phyloP scores from a whole-genome alignment of 371 early-diverging fungal genomes.

The Basidiobolus meristosporus region DNA sequence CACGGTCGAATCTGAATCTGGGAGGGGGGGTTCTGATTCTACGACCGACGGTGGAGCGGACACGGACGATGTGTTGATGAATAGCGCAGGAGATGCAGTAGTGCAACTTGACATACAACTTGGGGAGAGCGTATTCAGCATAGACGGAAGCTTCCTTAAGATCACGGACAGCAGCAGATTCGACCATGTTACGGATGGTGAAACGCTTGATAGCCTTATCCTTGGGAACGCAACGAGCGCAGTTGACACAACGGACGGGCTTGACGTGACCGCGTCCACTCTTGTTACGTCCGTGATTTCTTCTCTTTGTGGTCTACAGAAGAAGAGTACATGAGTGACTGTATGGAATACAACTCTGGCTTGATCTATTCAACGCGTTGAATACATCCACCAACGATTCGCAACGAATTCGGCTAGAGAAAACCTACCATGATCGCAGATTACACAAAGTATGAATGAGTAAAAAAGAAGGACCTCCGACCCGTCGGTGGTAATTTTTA shows the following conservation, averaged over 20 bases:
- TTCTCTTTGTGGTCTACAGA: constrained; percentile 91
- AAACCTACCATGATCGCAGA: no score
- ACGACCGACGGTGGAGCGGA: constrained; percentile 78
- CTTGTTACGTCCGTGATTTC: constrained; percentile 98
- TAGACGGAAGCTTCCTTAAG: constrained; percentile 92
- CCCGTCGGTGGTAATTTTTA: no score
- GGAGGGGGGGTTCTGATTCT: constrained; percentile 87
- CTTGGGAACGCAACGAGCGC: constrained; percentile 95
- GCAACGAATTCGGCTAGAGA: no score
- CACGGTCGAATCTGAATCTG: constrained; percentile 69
- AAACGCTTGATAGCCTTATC: constrained; percentile 99
- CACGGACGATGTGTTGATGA: constrained; percentile 93
- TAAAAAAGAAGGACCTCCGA: no score
- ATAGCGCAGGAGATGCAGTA: constrained; percentile 98
- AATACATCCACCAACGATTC: no score
- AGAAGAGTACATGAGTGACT: no score
- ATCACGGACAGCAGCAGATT: constrained; percentile 94
- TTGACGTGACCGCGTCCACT: constrained; percentile 95
- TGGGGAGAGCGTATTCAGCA: no score
- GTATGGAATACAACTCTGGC: no score
- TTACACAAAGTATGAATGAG: no score
- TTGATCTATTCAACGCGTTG: no score
- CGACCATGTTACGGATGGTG: constrained; percentile 95
- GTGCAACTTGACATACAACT: constrained; percentile 94
- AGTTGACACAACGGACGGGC: constrained; percentile 96